phyloP scores from a whole-genome alignment of 169 alveolate species.

The Babesia ovis region DNA sequence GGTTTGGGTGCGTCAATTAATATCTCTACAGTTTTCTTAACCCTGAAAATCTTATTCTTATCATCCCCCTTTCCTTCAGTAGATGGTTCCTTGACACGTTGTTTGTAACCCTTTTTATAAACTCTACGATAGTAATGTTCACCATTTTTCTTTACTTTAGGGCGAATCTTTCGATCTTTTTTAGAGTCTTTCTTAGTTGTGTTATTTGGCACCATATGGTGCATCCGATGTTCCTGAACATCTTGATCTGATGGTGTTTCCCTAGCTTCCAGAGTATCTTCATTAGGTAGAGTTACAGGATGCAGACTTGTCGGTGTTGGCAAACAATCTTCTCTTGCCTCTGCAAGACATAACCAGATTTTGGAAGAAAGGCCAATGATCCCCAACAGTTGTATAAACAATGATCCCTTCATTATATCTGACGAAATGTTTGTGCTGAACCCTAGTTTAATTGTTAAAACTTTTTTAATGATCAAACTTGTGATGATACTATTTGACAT shows the following conservation, averaged over 20 bases:
- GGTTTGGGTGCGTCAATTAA: constrained; percentile 27
- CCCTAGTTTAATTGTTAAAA: too few relatives aligned
- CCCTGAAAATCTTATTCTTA: constrained; percentile 17
- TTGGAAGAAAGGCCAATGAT: not conserved
- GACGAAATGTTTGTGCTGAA: not conserved
- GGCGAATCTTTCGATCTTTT: not conserved
- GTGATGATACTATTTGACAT: too few relatives aligned
- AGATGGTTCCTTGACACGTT: not conserved
- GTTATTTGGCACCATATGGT: too few relatives aligned
- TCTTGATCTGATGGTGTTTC: not conserved
- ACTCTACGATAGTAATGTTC: not conserved
- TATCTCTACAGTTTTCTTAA: constrained; percentile 29
- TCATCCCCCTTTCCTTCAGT: not conserved
- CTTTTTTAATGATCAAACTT: too few relatives aligned
- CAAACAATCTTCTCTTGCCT: not conserved
- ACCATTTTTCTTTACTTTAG: not conserved
- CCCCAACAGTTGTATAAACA: not conserved
- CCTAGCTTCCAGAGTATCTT: not conserved
- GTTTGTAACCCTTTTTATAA: not conserved
- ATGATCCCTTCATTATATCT: not conserved
- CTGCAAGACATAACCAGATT: not conserved
- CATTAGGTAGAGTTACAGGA: too few relatives aligned
- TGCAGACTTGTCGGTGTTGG: not conserved
- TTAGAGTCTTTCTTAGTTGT: not conserved
- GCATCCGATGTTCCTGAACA: not conserved